phyloP scores from a whole-genome alignment of 2,329 filamentous ascomycete species.

The Pyrenochaeta sp. region DNA sequence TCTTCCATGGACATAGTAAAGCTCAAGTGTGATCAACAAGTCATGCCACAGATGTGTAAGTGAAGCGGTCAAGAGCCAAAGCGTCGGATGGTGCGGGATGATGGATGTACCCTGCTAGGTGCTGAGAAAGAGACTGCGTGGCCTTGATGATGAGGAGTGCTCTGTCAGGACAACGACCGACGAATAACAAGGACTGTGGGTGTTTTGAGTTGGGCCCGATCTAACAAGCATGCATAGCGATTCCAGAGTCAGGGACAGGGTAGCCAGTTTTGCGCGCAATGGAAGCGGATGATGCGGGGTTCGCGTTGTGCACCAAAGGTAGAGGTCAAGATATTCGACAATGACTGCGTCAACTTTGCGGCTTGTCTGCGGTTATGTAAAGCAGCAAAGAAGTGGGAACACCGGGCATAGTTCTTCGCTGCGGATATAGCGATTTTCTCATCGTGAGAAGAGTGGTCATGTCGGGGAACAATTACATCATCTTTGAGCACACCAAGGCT shows the following conservation, averaged over 20 bases:
- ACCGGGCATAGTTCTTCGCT: constrained; percentile 17
- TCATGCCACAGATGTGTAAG: constrained; percentile 29
- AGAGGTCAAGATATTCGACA: neutral
- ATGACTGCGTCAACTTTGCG: constrained; percentile 2
- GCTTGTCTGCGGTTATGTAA: neutral
- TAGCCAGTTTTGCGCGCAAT: constrained; percentile 27
- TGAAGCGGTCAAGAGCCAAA: constrained; percentile 40
- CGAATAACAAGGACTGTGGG: constrained; percentile 37
- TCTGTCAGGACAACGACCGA: constrained; percentile 29
- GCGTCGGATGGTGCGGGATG: constrained; percentile 45
- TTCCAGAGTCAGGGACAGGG: too few species aligned
- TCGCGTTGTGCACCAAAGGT: constrained; percentile 24
- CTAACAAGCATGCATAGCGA: constrained; percentile 28
- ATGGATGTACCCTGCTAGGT: constrained; percentile 41
- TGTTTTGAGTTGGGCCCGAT: constrained; percentile 35
- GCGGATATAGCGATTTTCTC: constrained; percentile 20
- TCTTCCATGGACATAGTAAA: constrained; percentile 31
- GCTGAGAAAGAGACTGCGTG: constrained; percentile 38
- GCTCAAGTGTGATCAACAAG: constrained; percentile 35
- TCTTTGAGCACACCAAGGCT: constrained; percentile 15
- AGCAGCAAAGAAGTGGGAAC: constrained; percentile 3
- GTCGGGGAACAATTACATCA: constrained; percentile 41
- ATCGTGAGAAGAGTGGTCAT: constrained; percentile 15
- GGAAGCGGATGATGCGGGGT: constrained; percentile 42
- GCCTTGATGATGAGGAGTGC: constrained; percentile 28